Percentiles rank a stretch among this genome's conserved stretches.
phyloP scores from a whole-genome alignment of 2,329 filamentous ascomycete genomes.

The Nemania sp. region DNA sequence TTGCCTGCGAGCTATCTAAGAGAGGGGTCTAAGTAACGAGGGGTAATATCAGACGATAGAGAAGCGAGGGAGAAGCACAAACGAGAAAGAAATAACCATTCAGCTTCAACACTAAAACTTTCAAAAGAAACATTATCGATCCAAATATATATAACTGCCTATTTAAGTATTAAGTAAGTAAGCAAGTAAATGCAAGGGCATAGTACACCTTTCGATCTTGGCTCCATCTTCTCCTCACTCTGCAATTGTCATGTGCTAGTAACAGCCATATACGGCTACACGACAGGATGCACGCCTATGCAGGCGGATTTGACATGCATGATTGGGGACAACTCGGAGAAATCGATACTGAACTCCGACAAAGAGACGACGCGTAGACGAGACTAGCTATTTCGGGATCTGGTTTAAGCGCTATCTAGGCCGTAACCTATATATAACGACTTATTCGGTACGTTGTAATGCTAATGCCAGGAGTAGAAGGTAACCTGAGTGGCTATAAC shows the following conservation, averaged over 20 bases:
- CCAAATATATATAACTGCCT: neutral
- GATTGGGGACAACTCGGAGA: conserved; percentile 16
- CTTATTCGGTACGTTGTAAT: neutral
- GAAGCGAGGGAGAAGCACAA: neutral
- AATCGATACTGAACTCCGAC: conserved; percentile 31
- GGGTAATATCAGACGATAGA: neutral
- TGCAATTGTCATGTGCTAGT: conserved; percentile 8
- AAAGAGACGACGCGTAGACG: neutral
- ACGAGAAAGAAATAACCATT: neutral
- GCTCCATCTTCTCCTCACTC: conserved; percentile 23
- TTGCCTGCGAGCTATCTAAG: neutral
- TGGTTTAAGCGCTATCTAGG: neutral
- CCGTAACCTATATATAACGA: neutral
- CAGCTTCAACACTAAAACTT: neutral
- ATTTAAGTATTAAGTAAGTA: neutral
- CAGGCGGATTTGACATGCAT: conserved; percentile 28
- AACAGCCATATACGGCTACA: conserved; percentile 25
- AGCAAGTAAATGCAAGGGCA: neutral
- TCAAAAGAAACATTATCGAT: neutral
- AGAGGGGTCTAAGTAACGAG: conserved; percentile 1
- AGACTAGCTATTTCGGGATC: conserved; percentile 20
- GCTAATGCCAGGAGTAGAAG: neutral
- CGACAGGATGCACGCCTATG: conserved; percentile 22
- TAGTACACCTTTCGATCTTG: neutral
- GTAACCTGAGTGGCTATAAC: neutral